These are phyloP conservation scores for Zygosaccharomyces lentus DNA, from an alignment of 805 yeast genomes.

Conservation along the genomic window DNA sequence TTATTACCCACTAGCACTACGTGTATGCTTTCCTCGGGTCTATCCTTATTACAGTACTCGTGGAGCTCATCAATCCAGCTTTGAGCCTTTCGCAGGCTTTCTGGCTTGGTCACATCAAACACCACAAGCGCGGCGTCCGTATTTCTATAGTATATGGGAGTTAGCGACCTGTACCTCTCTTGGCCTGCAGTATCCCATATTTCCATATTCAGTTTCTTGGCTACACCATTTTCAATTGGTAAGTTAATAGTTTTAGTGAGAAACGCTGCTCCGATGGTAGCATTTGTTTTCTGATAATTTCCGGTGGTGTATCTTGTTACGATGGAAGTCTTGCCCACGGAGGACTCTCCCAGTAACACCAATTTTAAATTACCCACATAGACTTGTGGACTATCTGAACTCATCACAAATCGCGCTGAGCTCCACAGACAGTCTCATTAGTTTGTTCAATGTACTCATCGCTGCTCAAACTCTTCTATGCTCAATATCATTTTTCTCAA, in stretches of 20 bases:
- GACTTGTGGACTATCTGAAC: neutral
- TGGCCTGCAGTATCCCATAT: conserved; percentile 90
- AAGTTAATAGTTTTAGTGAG: conserved; percentile 61
- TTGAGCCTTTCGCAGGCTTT: conserved; percentile 63
- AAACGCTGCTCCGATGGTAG: conserved; percentile 84
- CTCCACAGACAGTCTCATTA: neutral
- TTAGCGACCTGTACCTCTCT: conserved; percentile 69
- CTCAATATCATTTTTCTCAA: neutral
- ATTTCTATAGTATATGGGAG: conserved; percentile 80
- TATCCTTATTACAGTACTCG: conserved; percentile 30
- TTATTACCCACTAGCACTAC: conserved; percentile 79
- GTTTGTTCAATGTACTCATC: neutral
- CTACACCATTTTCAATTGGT: conserved; percentile 35
- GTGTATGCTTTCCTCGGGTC: conserved; percentile 60
- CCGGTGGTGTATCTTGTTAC: conserved; percentile 70
- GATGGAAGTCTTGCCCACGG: conserved; percentile 65
- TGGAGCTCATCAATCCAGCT: conserved; percentile 75
- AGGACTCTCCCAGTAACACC: conserved; percentile 61
- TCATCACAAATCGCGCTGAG: conserved; percentile 1
- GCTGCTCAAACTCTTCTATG: neutral
- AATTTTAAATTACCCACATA: conserved; percentile 40
- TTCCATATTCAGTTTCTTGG: conserved; percentile 61
- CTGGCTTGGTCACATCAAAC: conserved; percentile 64
- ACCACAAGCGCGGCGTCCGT: conserved; percentile 79
- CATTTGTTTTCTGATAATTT: conserved; percentile 70